phyloP scores from a whole-genome alignment of 352 stramenopile genomes.

The Vaucheria bursata region DNA sequence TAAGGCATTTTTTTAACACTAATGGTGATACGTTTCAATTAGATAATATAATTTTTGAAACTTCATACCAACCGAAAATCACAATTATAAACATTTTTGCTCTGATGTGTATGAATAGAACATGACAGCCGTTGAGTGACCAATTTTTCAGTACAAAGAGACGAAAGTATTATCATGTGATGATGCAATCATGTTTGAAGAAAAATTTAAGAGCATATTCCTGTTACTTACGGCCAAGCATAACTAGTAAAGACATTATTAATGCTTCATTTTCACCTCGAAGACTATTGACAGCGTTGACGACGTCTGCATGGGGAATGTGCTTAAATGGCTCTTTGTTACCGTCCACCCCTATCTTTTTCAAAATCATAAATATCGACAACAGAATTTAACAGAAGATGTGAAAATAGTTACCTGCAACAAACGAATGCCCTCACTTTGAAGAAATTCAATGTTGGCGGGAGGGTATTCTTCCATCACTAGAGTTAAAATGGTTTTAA shows the following conservation, averaged over 20 bases:
- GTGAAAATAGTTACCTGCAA: no score
- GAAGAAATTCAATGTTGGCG: constrained; percentile 41
- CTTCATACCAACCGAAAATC: no score
- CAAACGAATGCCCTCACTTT: constrained; percentile 27
- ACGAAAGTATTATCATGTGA: no score
- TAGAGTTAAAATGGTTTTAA: constrained; percentile 43
- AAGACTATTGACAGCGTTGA: neutral
- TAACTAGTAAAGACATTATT: constrained; percentile 12
- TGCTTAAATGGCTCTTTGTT: constrained; percentile 49
- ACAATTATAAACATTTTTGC: no score
- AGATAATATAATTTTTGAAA: no score
- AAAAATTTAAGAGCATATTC: no score
- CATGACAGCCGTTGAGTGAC: no score
- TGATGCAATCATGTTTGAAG: no score
- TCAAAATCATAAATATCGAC: neutral
- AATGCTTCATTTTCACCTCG: neutral
- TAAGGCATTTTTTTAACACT: no score
- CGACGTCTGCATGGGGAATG: constrained; percentile 32
- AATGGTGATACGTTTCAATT: no score
- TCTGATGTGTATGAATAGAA: no score
- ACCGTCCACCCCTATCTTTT: constrained; percentile 34
- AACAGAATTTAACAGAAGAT: neutral
- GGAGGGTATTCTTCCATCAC: constrained; percentile 43
- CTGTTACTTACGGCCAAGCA: constrained; percentile 27
- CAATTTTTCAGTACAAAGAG: no score